A percentile compares a stretch with the other conserved stretches of the same genome.
These are phyloP conservation scores for Phoenix roebelenii DNA, from an alignment of 176 grass and related monocot species.

Conservation along the genomic window DNA sequence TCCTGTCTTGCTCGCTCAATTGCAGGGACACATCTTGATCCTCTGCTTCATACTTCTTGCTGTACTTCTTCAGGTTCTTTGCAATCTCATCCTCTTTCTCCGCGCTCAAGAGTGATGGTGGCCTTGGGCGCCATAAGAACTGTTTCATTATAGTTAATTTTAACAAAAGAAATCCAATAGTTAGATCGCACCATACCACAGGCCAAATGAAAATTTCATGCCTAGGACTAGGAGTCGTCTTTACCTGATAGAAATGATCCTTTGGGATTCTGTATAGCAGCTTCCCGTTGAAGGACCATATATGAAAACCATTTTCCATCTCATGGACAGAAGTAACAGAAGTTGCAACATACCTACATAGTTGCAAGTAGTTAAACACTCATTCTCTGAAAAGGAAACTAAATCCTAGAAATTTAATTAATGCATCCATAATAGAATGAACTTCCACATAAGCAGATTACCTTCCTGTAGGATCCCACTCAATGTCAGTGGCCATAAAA, in stretches of 20 bases:
- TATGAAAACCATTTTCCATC: constrained; percentile 88
- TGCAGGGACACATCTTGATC: constrained; percentile 64
- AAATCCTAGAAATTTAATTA: too few species aligned
- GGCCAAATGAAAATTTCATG: too few species aligned
- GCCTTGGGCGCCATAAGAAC: constrained; percentile 73
- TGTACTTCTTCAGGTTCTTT: constrained; percentile 69
- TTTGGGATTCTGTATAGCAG: constrained; percentile 77
- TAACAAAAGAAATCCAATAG: background rate
- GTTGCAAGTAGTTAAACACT: background rate
- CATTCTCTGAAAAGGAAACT: background rate
- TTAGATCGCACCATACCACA: too few species aligned
- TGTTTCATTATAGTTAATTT: constrained; percentile 23
- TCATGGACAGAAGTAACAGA: constrained; percentile 87
- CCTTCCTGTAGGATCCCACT: constrained; percentile 96
- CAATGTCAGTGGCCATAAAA: constrained; percentile 92
- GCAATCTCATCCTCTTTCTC: constrained; percentile 75
- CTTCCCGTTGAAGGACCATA: constrained; percentile 86
- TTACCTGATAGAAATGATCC: constrained; percentile 94
- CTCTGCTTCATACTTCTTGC: constrained; percentile 76
- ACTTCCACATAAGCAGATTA: constrained; percentile 10
- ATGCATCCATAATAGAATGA: too few species aligned
- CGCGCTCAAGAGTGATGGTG: constrained; percentile 39
- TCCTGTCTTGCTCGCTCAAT: constrained; percentile 57
- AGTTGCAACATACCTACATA: constrained; percentile 56
- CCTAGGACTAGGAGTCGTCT: too few species aligned